These are phyloP conservation scores for Paecilomyces sp. DNA, from an alignment of 2,329 filamentous ascomycete species.

Conservation along the genomic window DNA sequence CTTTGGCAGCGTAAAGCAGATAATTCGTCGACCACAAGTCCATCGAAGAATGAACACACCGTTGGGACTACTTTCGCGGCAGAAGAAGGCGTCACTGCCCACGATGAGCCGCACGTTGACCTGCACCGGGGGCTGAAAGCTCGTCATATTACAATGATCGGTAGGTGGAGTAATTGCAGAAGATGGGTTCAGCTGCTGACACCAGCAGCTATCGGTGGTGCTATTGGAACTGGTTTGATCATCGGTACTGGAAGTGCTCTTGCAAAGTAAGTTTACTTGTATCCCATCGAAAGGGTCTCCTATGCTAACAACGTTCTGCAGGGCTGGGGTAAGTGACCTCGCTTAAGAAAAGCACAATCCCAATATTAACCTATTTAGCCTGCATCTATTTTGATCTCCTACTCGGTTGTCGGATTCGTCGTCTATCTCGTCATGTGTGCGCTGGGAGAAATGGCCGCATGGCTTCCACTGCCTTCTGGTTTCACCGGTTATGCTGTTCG, in stretches of 20 bases:
- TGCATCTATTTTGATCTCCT: slow-evolving; percentile 37
- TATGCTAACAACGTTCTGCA: slow-evolving; percentile 5
- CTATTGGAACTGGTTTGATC: slow-evolving; percentile 37
- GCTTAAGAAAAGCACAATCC: neutral
- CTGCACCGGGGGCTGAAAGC: slow-evolving; percentile 37
- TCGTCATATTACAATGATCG: slow-evolving; percentile 37
- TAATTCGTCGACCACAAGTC: neutral
- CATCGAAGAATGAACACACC: slow-evolving; percentile 10
- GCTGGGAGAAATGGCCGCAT: slow-evolving; percentile 78
- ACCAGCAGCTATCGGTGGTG: slow-evolving; percentile 31
- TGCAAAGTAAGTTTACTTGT: slow-evolving; percentile 20
- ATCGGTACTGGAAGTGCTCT: slow-evolving; percentile 33
- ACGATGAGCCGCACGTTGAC: slow-evolving; percentile 19
- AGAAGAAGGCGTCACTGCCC: slow-evolving; percentile 16
- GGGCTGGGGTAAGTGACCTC: slow-evolving; percentile 27
- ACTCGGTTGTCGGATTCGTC: slow-evolving; percentile 42
- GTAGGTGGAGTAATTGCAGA: slow-evolving; percentile 11
- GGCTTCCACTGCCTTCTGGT: slow-evolving; percentile 68
- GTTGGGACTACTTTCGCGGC: slow-evolving; percentile 8
- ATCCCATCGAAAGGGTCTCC: neutral
- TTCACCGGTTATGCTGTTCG: slow-evolving; percentile 76
- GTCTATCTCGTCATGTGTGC: slow-evolving; percentile 77
- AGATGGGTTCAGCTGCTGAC: slow-evolving; percentile 5
- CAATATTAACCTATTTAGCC: slow-evolving; percentile 19
- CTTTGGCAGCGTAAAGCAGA: neutral